These are phyloP conservation scores for Phyllostachys edulis DNA, from an alignment of 176 grass and related monocot genomes.

Conservation along the genomic window DNA sequence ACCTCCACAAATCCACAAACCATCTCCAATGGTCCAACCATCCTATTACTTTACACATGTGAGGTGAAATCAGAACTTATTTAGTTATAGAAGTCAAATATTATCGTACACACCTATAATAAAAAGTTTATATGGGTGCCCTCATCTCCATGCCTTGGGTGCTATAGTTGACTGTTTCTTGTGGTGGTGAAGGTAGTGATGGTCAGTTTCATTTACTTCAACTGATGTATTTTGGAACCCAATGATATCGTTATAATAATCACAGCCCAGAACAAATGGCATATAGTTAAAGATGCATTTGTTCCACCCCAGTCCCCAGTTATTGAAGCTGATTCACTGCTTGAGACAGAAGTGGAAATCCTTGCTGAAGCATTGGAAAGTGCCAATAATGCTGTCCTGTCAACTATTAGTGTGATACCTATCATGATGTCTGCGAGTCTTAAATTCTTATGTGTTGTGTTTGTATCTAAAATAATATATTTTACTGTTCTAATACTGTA, in stretches of 20 bases:
- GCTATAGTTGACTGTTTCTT: neutral
- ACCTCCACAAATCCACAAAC: neutral
- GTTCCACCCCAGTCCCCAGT: conserved; percentile 59
- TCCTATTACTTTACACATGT: neutral
- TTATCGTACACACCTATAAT: neutral
- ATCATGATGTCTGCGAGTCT: conserved; percentile 81
- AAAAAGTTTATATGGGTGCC: neutral
- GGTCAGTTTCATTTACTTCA: neutral
- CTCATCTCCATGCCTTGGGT: neutral
- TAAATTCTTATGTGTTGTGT: conserved; percentile 1
- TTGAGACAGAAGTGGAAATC: conserved; percentile 86
- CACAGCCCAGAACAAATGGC: conserved; percentile 5
- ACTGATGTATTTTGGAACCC: neutral
- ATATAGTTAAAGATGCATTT: conserved; percentile 28
- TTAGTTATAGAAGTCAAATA: neutral
- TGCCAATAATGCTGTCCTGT: conserved; percentile 86
- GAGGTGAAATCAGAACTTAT: neutral
- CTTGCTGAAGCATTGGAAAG: conserved; percentile 96
- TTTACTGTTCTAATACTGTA: conserved; percentile 17
- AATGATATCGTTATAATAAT: neutral
- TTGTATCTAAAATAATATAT: conserved; percentile 26
- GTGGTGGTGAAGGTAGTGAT: neutral
- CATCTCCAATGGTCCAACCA: neutral
- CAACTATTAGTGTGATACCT: conserved; percentile 81
- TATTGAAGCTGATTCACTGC: conserved; percentile 83